Evolutionary conservation across 345 rosid species (phyloP), one percentile per base, ranked within the genome.

Genomic region (Ceriops decandra): DNA sequence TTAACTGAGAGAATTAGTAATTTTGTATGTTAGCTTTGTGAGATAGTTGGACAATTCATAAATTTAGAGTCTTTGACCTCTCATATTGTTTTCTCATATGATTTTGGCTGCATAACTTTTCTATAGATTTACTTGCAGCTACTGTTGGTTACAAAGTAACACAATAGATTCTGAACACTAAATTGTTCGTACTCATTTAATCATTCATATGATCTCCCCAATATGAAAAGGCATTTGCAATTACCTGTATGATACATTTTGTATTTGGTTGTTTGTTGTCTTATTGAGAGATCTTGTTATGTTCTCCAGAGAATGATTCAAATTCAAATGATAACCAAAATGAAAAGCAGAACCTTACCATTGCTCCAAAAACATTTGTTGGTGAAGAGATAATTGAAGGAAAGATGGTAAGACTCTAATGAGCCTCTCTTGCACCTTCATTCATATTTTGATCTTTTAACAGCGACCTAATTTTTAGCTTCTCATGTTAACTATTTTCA

Each of bases 331-430:
- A 68, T 66, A 82, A 77, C 74, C 71, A 72, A 75, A 82, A 70
- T 3, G 88, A 77, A 72, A 85, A 72, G 79, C 85, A 73, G 79
- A 82, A 73, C 76, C 67, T 73, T n/a, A 63, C 69, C 57, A 57
- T 61, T 8, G 76, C 56, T 75, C 85, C 90, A 42, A 91, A 82
- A 79, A 78, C 87, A 62, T 88, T 89, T 84, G 75, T 74, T 20
- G 90, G 77, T 17, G 67, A 78, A 42, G 98, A 95, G 87, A 79
- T 79, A 64, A 60, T 82, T 69, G 97, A 90, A 57, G 96, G 91
- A 52, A 86, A 85, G 76, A 75, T 4, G 92, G 99, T 93, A 84
- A 68, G 27, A 73, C n/a, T 65, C 58, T 52, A 53, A 38, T 71
- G 35, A 60, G 31, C 22, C 35, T 49, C 10, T 33, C 56, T 54